These are phyloP conservation scores for Raphanus raphanistrum DNA, from an alignment of 345 rosid species.

Conservation along the genomic window DNA sequence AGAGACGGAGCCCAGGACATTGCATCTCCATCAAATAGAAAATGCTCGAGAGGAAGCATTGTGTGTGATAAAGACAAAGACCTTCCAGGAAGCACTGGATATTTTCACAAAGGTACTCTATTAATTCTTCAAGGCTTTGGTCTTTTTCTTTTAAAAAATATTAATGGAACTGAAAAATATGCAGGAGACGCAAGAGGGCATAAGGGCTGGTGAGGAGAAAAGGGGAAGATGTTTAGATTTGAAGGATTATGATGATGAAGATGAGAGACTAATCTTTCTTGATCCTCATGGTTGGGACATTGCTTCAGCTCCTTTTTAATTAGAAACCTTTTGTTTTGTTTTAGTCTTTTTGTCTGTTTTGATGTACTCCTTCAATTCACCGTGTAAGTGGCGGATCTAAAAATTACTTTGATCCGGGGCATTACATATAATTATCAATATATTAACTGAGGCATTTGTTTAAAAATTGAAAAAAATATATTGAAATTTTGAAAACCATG, in stretches of 20 bases:
- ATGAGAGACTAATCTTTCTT: slow-evolving; percentile 9
- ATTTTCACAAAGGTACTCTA: slow-evolving; percentile 33
- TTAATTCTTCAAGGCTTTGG: not conserved
- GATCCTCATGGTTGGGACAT: slow-evolving; percentile 36
- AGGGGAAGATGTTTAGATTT: slow-evolving; percentile 6
- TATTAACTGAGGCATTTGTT: too few relatives aligned
- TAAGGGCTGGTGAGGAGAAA: not conserved
- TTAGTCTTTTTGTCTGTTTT: not conserved
- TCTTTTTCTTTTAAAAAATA: not conserved
- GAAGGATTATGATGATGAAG: slow-evolving; percentile 15
- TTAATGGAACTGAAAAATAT: not conserved
- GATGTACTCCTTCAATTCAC: not conserved
- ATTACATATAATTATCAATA: too few relatives aligned
- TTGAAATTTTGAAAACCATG: too few relatives aligned
- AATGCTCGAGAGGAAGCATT: slow-evolving; percentile 38
- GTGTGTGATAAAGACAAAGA: slow-evolving; percentile 31
- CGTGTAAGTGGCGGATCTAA: too few relatives aligned
- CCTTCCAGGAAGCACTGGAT: slow-evolving; percentile 32
- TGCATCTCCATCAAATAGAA: slow-evolving; percentile 26
- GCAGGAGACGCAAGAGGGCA: slow-evolving; percentile 27
- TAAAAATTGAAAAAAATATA: too few relatives aligned
- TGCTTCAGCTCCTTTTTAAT: slow-evolving; percentile 35
- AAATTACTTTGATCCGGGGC: too few relatives aligned
- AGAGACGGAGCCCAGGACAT: slow-evolving; percentile 40
- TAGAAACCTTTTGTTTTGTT: not conserved